Evolutionary conservation across 371 early-diverging fungal species (phyloP), one percentile per base, ranked within the genome.

Genomic region (Lichtheimia ornata): DNA sequence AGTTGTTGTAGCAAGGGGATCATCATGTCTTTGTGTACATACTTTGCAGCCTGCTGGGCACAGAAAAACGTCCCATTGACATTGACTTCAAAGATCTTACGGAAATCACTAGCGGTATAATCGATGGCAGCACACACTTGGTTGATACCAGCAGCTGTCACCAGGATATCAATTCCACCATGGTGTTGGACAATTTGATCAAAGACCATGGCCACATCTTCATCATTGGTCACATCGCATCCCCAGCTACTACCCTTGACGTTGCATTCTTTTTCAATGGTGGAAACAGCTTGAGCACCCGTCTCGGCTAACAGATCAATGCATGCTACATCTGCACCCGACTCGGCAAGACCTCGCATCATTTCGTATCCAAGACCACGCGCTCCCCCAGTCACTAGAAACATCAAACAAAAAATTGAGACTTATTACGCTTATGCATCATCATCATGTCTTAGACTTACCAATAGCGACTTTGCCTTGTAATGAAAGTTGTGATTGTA

Each of bases 281-380:
- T 54, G 0, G 28, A 28, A 17, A 54, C 56, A 5, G 76, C 65
- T 53, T 66, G 56, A 5, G 63, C 51, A 25, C 72, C 64, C 11
- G 50, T 58, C 11, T 65, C 69, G 18, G 62, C 60, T 24, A 60
- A 40, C 14, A 74, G 24, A 55, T 77, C 73, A 49, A 77, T 64
- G 43, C 75, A 77, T 15, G 74, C 77, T 5, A 77, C 72, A 28
- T 65, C 67, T 7, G 77, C 77, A 27, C 77, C 77, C 35, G 67
- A 61, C 50, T 75, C 76, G 12, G 76, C 76, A 25, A 76, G 59
- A 12, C 71, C 70, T 17, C 61, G 63, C 76, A 73, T 73, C 79
- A 79, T 79, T 58, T 73, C 73, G 60, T 62, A 74, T 3, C 77
- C 79, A 20, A 79, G 52, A 47, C 79, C 79, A 56, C 79, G 65